These are phyloP conservation scores for Auriscalpium orientale DNA, from an alignment of 768 basidiomycete species.

Conservation along the genomic window DNA sequence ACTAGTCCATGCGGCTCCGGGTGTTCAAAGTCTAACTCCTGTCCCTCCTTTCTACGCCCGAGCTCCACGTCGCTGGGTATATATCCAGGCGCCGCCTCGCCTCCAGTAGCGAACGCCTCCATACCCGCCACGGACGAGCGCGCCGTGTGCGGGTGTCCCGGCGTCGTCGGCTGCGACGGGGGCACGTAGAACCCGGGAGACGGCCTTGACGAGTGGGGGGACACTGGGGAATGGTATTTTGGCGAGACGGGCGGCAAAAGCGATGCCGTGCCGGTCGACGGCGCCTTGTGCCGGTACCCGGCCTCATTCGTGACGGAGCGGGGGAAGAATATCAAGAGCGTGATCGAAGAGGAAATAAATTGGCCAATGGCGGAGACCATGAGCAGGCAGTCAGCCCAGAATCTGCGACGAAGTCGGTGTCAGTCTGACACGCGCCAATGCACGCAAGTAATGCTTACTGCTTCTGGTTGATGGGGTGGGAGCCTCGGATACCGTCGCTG, in stretches of 20 bases:
- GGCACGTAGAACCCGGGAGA: not conserved
- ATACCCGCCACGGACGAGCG: not conserved
- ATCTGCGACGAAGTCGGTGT: slow-evolving; percentile 28
- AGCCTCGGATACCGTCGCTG: slow-evolving; percentile 50
- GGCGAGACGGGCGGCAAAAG: not conserved
- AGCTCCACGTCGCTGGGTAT: not conserved
- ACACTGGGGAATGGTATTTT: not conserved
- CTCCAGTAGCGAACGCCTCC: not conserved
- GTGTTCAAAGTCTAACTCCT: not conserved
- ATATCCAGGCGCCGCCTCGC: not conserved
- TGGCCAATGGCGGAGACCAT: slow-evolving; percentile 70
- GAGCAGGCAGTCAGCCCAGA: slow-evolving; percentile 62
- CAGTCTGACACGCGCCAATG: not conserved
- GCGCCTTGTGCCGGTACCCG: slow-evolving; percentile 45
- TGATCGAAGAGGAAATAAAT: slow-evolving; percentile 74
- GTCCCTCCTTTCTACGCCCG: not conserved
- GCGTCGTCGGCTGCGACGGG: not conserved
- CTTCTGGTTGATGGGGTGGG: slow-evolving; percentile 43
- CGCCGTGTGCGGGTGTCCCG: not conserved
- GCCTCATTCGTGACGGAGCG: slow-evolving; percentile 60
- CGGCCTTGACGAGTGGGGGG: not conserved
- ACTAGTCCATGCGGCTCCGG: not conserved
- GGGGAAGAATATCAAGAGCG: slow-evolving; percentile 77
- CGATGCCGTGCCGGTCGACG: slow-evolving; percentile 14
- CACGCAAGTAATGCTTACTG: slow-evolving; percentile 37